Evolutionary conservation across 371 early-diverging fungal genomes (phyloP).

Genomic region (Rhizomucor miehei): DNA sequence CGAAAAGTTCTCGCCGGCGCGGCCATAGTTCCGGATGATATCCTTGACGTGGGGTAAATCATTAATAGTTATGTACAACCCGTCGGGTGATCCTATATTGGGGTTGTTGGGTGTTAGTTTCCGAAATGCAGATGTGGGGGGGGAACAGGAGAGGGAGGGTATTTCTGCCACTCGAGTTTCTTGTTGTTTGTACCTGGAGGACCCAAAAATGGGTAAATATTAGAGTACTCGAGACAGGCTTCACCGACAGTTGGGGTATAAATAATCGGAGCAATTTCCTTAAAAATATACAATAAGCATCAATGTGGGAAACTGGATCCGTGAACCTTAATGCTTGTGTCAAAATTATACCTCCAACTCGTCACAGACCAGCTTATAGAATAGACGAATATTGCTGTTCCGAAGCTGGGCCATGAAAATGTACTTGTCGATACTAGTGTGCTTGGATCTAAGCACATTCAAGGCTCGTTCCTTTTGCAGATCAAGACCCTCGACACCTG

Average conservation of each 20-base stretch:
- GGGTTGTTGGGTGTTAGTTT: background rate
- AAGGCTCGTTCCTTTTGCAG: constrained; percentile 73
- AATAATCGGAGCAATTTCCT: constrained; percentile 78
- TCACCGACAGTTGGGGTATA: constrained; percentile 93
- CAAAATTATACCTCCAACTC: constrained; percentile 61
- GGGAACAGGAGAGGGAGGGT: background rate
- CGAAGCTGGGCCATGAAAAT: constrained; percentile 79
- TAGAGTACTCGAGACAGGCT: constrained; percentile 86
- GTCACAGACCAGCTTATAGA: constrained; percentile 73
- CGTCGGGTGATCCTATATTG: constrained; percentile 54
- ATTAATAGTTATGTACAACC: constrained; percentile 80
- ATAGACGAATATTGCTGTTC: constrained; percentile 73
- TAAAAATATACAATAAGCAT: constrained; percentile 9
- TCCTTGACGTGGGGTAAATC: constrained; percentile 67
- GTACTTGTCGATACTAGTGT: constrained; percentile 73
- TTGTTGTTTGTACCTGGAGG: constrained; percentile 46
- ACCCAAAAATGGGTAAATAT: constrained; percentile 80
- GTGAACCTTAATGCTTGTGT: background rate
- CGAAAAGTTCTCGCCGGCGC: constrained; percentile 41
- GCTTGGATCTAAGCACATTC: constrained; percentile 61
- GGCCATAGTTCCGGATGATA: constrained; percentile 62
- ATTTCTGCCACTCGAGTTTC: no score
- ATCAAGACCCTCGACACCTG: constrained; percentile 66
- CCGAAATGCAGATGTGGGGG: no score
- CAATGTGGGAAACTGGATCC: constrained; percentile 2